Evolutionary conservation across 2,329 filamentous ascomycete genomes (phyloP), one percentile per base, ranked within the genome.

Genomic region (Hypoxylon sp.): DNA sequence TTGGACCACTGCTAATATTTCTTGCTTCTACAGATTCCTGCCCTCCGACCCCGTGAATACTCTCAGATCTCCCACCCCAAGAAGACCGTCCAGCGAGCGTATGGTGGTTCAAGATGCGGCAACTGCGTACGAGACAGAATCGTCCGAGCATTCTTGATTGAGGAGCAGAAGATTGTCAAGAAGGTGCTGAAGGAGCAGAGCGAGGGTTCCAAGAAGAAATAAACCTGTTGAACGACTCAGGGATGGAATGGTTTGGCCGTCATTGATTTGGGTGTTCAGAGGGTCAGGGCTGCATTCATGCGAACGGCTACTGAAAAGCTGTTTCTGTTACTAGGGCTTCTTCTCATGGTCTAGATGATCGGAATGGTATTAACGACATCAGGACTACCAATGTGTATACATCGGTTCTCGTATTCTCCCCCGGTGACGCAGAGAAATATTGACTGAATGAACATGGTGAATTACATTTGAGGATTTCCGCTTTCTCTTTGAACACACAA

Each of bases 101-200:
- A 99, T 84, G 94, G 96, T 84, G 96, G 96, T 81, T 98, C 94
- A 80, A 93, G 96, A 90, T 99, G 96, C 89, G 94, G 92, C 82
- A 96, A 93, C 89, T 99, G 96, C 85, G 96, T 99, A 78, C 94
- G 95, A 85, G 96, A 99, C 88, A 92, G 96, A 79, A 93, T 99
- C 78, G 93, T 98, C 78, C 93, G 96, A 79, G 96, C 96, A 74
- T 99, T 99, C 92, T 87, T 99, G 84, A 98, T 99, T 76, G 97
- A 99, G 89, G 96, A 99, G 91, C 96, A 99, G 90, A 99, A 99
- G 93, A 98, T 99, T 80, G 96, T 99, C 86, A 99, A 99, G 94
- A 99, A 99, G 93, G 96, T 99, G 80, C 90, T 98, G 83, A 98
- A 98, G 92, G 95, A 98, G 89, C 93, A 97, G 87, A 92, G 93